A percentile compares a stretch with the other conserved stretches of the same genome.
These are phyloP conservation scores for Candida maris DNA, from an alignment of 805 yeast species.

Conservation along the genomic window DNA sequence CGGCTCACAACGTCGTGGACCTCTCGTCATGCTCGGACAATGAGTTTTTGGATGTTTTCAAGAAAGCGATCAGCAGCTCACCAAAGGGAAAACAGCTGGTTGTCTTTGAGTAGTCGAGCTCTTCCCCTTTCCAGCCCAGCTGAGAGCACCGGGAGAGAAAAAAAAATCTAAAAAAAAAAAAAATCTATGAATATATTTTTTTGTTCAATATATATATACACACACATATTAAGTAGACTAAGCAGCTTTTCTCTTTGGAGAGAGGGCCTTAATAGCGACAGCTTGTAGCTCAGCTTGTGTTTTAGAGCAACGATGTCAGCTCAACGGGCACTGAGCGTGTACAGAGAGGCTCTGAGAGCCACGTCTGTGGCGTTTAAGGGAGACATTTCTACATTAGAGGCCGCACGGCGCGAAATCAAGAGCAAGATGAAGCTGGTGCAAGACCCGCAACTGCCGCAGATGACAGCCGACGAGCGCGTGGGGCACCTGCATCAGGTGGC, in stretches of 20 bases:
- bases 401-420: slow-evolving; percentile 60
- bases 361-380: slow-evolving; percentile 55
- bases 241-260: too few species aligned
- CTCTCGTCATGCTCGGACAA: slow-evolving; percentile 32
- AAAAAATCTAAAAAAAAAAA: too few species aligned
- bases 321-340: slow-evolving; percentile 40
- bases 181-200: too few species aligned
- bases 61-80: slow-evolving; percentile 40
- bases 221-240: too few species aligned
- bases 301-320: too few species aligned
- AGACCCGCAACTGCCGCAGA: slow-evolving; percentile 42
- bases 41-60: slow-evolving; percentile 40
- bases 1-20: slow-evolving; percentile 36
- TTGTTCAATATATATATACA: too few species aligned
- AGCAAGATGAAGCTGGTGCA: slow-evolving; percentile 41
- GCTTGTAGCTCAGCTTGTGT: too few species aligned
- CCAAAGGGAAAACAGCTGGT: slow-evolving; percentile 45
- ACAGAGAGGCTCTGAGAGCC: slow-evolving; percentile 65
- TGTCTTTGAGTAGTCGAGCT: slow-evolving; percentile 6
- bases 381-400: slow-evolving; percentile 45
- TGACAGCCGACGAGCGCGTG: slow-evolving; percentile 47
- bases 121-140: too few species aligned
- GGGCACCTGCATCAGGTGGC: slow-evolving; percentile 68
- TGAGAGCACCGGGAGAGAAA: too few species aligned
- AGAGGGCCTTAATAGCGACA: too few species aligned